Evolutionary conservation across 2,329 filamentous ascomycete species (phyloP), one percentile per base, ranked within the genome.

Genomic region (Epichloe coenophiala): DNA sequence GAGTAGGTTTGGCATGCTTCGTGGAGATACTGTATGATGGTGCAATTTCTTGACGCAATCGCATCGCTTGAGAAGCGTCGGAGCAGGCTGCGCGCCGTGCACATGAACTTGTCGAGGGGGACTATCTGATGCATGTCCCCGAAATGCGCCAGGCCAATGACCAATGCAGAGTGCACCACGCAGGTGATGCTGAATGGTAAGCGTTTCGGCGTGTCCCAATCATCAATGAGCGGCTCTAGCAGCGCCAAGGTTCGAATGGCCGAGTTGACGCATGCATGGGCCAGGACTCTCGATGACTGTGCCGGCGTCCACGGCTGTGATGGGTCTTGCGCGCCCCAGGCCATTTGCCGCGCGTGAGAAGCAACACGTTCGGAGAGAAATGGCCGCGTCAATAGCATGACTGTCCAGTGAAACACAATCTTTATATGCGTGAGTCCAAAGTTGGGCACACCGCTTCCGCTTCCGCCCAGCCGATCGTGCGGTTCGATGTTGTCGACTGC

Each of bases 151-250:
- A 70, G 60, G 1, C 69, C 69, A 1, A 71, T 58, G 0, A 71
- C 68, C 6, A 72, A 55, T 0, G 65, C 67, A 0, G 68, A 67
- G 19, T 70, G 65, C 53, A 72, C 71, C 13, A 68, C 62, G 6
- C 65, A 68, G 50, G 70, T 71, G 36, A 71, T 66, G 5, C 70
- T 52, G 38, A 71, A 69, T 0, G 70, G 69, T 3, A 71, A 58
- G 9, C 68, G 60, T 39, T 63, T 65, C 0, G 69, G 68, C 1
- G 69, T 58, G 6, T 60, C 56, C 5, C 57, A 48, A 21, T 60
- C 61, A 3, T 56, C 55, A 2, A 63, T 53, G 4, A 72, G 61
- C 9, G 60, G 61, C 31, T 65, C 61, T 2, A 69, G 57, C 1
- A 71, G 60, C n/a, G 67, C 63, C n/a, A 71, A 58, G 2, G 60